Evolutionary conservation across 768 basidiomycete species (phyloP), one percentile per base, ranked within the genome.

Genomic region (Xerocomus brunneocitrinus): DNA sequence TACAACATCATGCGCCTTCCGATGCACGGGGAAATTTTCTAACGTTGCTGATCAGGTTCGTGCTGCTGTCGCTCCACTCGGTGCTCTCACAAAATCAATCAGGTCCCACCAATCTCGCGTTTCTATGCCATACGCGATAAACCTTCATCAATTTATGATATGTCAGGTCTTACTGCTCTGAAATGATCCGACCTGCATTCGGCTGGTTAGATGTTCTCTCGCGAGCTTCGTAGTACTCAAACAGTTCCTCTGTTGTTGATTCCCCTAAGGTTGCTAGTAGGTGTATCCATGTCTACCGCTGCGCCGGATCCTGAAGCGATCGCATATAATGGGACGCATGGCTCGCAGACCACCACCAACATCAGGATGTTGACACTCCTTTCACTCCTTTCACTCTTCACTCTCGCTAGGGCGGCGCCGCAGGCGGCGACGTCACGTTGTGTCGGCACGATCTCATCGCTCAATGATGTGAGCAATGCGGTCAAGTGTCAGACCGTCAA

Each of bases 401-500:
- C 46, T 28, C 31, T 65, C 25, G 31, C 30, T 19, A 36, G 34
- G 49, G 61, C 67, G 28, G 44, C 48, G 24, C 49, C 68, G 42
- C 51, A 13, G 51, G 51, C 57, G 36, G 42, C 48, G 30, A 39
- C 57, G 36, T 55, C 48, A 13, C 39, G 47, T 8, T 81, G 80
- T 59, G 75, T 75, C 1, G 81, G 79, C n/a, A 79, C 75, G 0
- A 83, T 84, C 58, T 73, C 74, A 16, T 81, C 81, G 0, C 62
- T 83, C 51, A 53, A 53, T 49, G 82, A 84, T 57, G 78, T 84
- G 32, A 59, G 66, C 34, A 68, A 62, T 50, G 84, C 84, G 19
- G 75, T 79, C 30, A 57, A 71, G 57, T 87, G 85, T 63, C 79
- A 74, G 2, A 81, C 79, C 4, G 78, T 86, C 50, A 79, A 78